Conservation (phyloP, 2,329 filamentous ascomycete species). For the Daldinia sp. region DNA sequence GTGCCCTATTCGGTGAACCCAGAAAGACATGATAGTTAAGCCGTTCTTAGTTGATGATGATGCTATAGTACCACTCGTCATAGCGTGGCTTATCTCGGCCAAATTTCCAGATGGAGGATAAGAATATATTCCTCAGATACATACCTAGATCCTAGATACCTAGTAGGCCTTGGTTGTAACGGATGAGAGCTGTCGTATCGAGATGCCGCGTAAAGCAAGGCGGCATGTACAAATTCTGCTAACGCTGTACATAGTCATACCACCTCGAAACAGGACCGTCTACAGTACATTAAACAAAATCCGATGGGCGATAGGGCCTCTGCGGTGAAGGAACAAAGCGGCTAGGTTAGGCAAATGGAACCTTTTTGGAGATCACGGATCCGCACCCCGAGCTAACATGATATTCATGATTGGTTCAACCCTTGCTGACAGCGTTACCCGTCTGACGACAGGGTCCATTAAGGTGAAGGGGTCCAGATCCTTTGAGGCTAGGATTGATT, state of each 20-base stretch:
- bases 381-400: constrained; percentile 13
- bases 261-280: constrained; percentile 18
- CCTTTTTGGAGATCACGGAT: constrained; percentile 27
- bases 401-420: constrained; percentile 19
- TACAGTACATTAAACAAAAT: constrained; percentile 17
- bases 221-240: background rate
- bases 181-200: constrained; percentile 17
- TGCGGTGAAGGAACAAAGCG: constrained; percentile 9
- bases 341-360: constrained; percentile 20
- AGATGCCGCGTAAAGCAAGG: background rate
- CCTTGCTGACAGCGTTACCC: constrained; percentile 24
- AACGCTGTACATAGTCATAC: constrained; percentile 9
- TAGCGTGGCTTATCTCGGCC: constrained; percentile 18
- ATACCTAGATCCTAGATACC: constrained; percentile 17
- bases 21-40: background rate
- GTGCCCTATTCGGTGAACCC: constrained; percentile 10
- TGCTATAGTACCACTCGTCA: constrained; percentile 14
- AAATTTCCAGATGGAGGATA: constrained; percentile 18
- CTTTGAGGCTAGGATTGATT: constrained; percentile 21
- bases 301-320: constrained; percentile 1
- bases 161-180: background rate
- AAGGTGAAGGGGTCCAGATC: constrained; percentile 35
- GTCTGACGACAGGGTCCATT: constrained; percentile 21
- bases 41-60: constrained; percentile 1
- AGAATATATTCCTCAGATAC: constrained; percentile 17